phyloP scores from a whole-genome alignment of 2,329 filamentous ascomycete genomes.

The Fusarium cicatricum region DNA sequence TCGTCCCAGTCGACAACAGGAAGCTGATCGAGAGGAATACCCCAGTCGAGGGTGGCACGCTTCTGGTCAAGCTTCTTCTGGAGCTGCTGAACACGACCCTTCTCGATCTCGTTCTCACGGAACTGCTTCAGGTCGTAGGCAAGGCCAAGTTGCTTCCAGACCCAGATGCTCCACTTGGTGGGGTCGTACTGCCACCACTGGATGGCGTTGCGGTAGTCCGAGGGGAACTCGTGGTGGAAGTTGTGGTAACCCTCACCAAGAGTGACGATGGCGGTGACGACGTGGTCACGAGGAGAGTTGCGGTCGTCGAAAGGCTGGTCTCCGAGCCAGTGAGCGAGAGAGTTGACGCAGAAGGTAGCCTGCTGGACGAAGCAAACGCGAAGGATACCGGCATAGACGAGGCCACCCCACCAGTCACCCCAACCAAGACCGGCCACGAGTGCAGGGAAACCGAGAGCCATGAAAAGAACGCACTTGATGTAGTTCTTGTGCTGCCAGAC shows the following conservation, averaged over 20 bases:
- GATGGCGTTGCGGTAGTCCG: slow-evolving; percentile 91
- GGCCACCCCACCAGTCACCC: slow-evolving; percentile 83
- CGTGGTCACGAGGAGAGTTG: slow-evolving; percentile 88
- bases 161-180: slow-evolving; percentile 89
- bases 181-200: slow-evolving; percentile 92
- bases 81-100: slow-evolving; percentile 85
- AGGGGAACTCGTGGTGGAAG: slow-evolving; percentile 95
- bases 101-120: slow-evolving; percentile 90
- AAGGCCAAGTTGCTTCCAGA: slow-evolving; percentile 84
- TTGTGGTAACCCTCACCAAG: slow-evolving; percentile 93
- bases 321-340: slow-evolving; percentile 87
- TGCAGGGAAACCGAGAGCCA: slow-evolving; percentile 80
- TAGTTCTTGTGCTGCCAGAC: slow-evolving; percentile 91
- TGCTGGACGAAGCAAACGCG: slow-evolving; percentile 91
- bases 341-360: slow-evolving; percentile 94
- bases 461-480: slow-evolving; percentile 79
- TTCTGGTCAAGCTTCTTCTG: slow-evolving; percentile 95
- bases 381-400: slow-evolving; percentile 85
- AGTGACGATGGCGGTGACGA: slow-evolving; percentile 85
- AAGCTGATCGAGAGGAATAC: slow-evolving; percentile 82
- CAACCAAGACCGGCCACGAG: slow-evolving; percentile 79
- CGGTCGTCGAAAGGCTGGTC: slow-evolving; percentile 94
- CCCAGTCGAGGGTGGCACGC: slow-evolving; percentile 85
- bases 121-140: slow-evolving; percentile 91
- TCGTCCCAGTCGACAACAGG: slow-evolving; percentile 89